A percentile compares a stretch with the other conserved stretches of the same genome.
Evolutionary conservation across 805 yeast genomes (phyloP).

Genomic region (Cyberlindnera mrakii): DNA sequence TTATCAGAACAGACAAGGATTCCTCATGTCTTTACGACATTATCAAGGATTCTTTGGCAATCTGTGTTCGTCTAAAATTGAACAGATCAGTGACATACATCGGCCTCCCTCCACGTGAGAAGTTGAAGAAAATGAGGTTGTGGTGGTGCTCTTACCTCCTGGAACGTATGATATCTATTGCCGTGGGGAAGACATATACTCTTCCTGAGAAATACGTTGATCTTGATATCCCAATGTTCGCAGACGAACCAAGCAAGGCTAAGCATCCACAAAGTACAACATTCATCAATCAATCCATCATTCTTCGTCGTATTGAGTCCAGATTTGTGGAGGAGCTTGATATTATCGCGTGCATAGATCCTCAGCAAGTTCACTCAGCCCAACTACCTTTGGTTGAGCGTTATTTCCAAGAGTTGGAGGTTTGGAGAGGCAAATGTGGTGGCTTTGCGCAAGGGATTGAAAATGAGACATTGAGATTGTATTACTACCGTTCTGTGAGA

Average conservation of each 20-base stretch:
- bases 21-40: constrained; percentile 48
- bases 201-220: constrained; percentile 47
- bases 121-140: constrained; percentile 41
- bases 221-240: constrained; percentile 43
- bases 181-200: constrained; percentile 53
- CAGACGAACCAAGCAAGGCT: constrained; percentile 35
- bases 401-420: constrained; percentile 47
- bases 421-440: constrained; percentile 51
- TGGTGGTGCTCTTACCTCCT: constrained; percentile 63
- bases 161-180: constrained; percentile 56
- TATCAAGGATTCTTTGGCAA: constrained; percentile 44
- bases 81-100: constrained; percentile 33
- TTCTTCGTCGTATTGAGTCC: constrained; percentile 53
- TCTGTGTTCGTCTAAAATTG: constrained; percentile 33
- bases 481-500: constrained; percentile 56
- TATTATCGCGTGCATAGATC: constrained; percentile 30
- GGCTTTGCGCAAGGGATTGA: constrained; percentile 44
- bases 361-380: constrained; percentile 13
- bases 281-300: constrained; percentile 52
- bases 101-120: constrained; percentile 20
- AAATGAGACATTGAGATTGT: constrained; percentile 51
- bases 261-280: constrained; percentile 16
- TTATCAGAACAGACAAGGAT: constrained; percentile 58
- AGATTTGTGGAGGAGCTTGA: constrained; percentile 45
- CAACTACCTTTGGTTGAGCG: constrained; percentile 47